Evolutionary conservation across 345 rosid species (phyloP).

Genomic region (Aurinia saxatilis): DNA sequence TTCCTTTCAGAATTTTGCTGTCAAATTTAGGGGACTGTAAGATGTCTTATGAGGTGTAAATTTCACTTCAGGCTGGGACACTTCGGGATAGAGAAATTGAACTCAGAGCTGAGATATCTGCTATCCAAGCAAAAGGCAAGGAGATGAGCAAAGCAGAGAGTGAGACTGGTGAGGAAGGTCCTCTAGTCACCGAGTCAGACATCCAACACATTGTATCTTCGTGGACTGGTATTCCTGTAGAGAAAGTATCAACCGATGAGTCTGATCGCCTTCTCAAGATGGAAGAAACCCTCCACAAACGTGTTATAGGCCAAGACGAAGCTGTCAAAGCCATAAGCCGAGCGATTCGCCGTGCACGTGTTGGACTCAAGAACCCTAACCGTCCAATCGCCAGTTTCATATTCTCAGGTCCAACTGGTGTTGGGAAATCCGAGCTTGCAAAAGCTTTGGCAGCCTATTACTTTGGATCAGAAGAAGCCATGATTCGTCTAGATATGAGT

Average conservation of each 20-base stretch:
- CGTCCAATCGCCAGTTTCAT: conserved; percentile 61
- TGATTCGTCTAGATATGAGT: conserved; percentile 63
- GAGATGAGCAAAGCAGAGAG: conserved; percentile 95
- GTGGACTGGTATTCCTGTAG: conserved; percentile 99
- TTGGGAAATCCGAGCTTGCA: conserved; percentile 58
- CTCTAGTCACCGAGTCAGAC: conserved; percentile 71
- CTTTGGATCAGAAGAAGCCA: conserved; percentile 58
- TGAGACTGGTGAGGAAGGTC: conserved; percentile 82
- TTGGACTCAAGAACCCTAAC: conserved; percentile 53
- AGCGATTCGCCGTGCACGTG: conserved; percentile 60
- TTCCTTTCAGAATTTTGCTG: not conserved
- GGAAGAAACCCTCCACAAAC: conserved; percentile 91
- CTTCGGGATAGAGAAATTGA: conserved; percentile 92
- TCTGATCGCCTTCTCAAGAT: conserved; percentile 88
- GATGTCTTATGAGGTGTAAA: not conserved
- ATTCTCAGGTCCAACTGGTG: conserved; percentile 60
- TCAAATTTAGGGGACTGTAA: not conserved
- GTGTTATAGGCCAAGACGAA: conserved; percentile 93
- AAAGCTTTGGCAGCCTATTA: conserved; percentile 50
- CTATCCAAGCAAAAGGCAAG: conserved; percentile 83
- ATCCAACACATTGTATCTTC: conserved; percentile 88
- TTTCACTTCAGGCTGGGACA: conserved; percentile 73
- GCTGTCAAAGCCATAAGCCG: conserved; percentile 73
- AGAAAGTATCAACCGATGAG: conserved; percentile 85
- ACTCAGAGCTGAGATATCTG: conserved; percentile 80